Percentiles rank a stretch among this genome's conserved stretches.
These are phyloP conservation scores for Aegilops tauschii DNA, from an alignment of 176 grass and related monocot species.

Conservation along the genomic window DNA sequence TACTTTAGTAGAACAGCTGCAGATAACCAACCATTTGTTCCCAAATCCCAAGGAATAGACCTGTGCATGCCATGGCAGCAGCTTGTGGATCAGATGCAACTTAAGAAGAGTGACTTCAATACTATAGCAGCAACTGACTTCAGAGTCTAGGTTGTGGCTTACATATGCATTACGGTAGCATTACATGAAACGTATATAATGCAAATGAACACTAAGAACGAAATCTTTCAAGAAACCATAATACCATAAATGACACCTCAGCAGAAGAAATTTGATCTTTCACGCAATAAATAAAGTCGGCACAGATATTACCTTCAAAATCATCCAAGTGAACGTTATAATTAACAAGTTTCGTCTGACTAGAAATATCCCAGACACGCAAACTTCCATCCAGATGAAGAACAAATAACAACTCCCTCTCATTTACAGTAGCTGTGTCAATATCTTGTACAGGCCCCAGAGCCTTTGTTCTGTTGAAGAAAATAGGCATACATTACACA, in stretches of 20 bases:
- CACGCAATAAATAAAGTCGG: constrained; percentile 21
- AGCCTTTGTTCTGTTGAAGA: constrained; percentile 67
- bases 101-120: constrained; percentile 10
- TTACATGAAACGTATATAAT: constrained; percentile 24
- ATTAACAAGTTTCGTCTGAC: constrained; percentile 55
- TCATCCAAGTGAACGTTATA: constrained; percentile 58
- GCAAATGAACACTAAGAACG: background rate
- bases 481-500: constrained; percentile 2
- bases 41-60: background rate
- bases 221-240: constrained; percentile 19
- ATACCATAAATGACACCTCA: background rate
- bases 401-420: constrained; percentile 71
- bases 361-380: constrained; percentile 86
- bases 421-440: constrained; percentile 56
- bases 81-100: background rate
- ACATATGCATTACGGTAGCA: background rate
- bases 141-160: background rate
- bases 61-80: background rate
- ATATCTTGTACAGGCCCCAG: constrained; percentile 86
- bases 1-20: background rate
- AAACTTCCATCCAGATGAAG: constrained; percentile 81
- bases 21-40: background rate
- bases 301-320: constrained; percentile 58
- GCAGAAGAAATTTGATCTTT: constrained; percentile 19
- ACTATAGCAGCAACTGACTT: background rate